Percentiles rank a stretch among this genome's conserved stretches.
Conservation (phyloP, 1,284 basidiomycete species). For the Clitocybe nebularis region DNA sequence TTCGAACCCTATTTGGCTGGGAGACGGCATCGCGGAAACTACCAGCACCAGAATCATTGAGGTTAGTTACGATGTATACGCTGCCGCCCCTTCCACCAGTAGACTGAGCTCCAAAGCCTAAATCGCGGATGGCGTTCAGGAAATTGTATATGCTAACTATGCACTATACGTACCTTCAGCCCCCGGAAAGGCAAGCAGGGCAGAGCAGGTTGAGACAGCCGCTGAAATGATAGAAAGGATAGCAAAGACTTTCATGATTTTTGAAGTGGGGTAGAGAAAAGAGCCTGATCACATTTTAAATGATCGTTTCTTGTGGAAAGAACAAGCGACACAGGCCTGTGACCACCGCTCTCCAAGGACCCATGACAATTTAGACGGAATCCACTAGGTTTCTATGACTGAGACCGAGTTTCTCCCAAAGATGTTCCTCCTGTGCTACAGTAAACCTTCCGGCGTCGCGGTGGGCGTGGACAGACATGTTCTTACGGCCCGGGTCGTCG, state of each 20-base stretch:
- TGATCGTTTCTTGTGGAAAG: too few relatives aligned
- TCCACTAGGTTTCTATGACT: too few relatives aligned
- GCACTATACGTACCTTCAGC: conserved; percentile 22
- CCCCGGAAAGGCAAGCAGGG: conserved; percentile 28
- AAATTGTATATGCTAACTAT: too few relatives aligned
- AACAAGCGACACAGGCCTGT: too few relatives aligned
- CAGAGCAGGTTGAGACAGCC: conserved; percentile 14
- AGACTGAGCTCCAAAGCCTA: conserved; percentile 32
- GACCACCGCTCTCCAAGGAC: too few relatives aligned
- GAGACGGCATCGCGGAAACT: conserved; percentile 34
- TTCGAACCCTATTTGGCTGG: conserved; percentile 24
- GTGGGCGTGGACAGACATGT: not conserved
- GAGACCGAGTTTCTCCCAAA: conserved; percentile 13
- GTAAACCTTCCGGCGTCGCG: not conserved
- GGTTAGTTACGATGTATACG: conserved; percentile 31
- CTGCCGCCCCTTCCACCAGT: conserved; percentile 30
- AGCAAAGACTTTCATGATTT: conserved; percentile 10
- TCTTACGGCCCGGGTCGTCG: not conserved
- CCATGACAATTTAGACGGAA: too few relatives aligned
- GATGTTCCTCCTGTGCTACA: conserved; percentile 7
- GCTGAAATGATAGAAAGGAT: conserved; percentile 9
- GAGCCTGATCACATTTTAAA: not conserved
- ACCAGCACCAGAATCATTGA: conserved; percentile 30
- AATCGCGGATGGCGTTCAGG: not conserved
- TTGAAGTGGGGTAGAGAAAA: not conserved